Base-by-base conservation (phyloP, 129 eudicot species). In the Chrysanthemum makinoi region DNA sequence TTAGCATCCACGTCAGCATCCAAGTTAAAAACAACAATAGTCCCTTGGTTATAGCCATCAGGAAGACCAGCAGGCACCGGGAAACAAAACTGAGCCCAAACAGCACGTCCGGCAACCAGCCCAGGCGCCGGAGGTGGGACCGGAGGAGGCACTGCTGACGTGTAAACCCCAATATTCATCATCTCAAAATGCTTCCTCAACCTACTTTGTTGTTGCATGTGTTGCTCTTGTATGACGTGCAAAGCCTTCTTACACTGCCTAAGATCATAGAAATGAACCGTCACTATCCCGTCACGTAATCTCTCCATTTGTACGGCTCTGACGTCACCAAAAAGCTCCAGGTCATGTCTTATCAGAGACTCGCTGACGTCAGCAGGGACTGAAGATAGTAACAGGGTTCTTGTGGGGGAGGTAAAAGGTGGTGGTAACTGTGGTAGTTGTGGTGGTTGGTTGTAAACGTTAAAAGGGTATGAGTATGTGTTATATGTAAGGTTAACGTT, bases 141-240 rank as follows among this genome's bases (percentile, higher is more conserved):
- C 1, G 89, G 90, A 11, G 89, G 82, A 1, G 82, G 65, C 18
- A 22, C 17, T 39, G 46, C 10, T 39, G 46, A 39, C 46, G 46
- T 39, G 46, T 39, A 39, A 39, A 39, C 9, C 46, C 46, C 10
- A 39, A 6, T 39, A 39, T 39, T 39, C 46, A 39, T 39, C 46
- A 39, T 39, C 46, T 39, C 46, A 39, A 78, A 92, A 65, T 89
- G 91, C 20, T 64, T 72, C 49, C 90, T 72, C 26, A 93, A 49
- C 39, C 98, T 79, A 76, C 30, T 76, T 81, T 93, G 98, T 62
- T 93, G 96, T 68, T 86, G 95, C 98, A 93, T 85, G 98, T 93
- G 98, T 62, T 93, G 98, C 0, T 82, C 80, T 55, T 88, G 92
- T 14, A 93, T 79, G 66, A 72, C 83, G 70, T 47, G 80, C 19